These are phyloP conservation scores for Manihot esculenta DNA, from an alignment of 441 rosid species.

Conservation along the genomic window DNA sequence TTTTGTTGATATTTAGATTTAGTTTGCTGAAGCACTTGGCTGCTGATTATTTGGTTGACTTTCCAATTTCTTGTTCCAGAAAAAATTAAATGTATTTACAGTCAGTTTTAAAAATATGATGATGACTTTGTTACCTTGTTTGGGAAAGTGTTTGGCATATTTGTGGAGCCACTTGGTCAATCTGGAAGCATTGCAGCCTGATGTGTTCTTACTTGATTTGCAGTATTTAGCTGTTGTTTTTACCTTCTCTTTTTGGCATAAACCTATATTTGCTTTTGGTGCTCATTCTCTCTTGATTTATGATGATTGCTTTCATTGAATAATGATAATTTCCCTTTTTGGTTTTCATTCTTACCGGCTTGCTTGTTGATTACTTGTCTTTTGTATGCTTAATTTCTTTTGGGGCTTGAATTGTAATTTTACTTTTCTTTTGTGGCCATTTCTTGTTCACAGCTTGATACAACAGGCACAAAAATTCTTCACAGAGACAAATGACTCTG, in stretches of 20 bases:
- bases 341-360: neutral
- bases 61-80: neutral
- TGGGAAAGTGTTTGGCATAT: neutral
- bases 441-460: slow-evolving; percentile 59
- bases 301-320: neutral
- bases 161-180: slow-evolving; percentile 4
- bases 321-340: neutral
- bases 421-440: slow-evolving; percentile 17
- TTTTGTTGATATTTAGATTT: neutral
- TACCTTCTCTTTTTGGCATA: neutral
- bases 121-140: neutral
- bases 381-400: slow-evolving; percentile 11
- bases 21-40: slow-evolving; percentile 5
- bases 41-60: neutral
- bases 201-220: neutral
- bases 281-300: neutral
- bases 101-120: neutral
- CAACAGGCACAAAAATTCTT: slow-evolving; percentile 73
- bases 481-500: slow-evolving; percentile 55
- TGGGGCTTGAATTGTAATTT: slow-evolving; percentile 19
- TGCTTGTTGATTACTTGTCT: neutral
- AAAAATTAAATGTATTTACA: neutral
- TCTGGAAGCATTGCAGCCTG: neutral
- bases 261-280: neutral
- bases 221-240: neutral